These are phyloP conservation scores for Nigrospora sphaerica DNA, from an alignment of 2,329 filamentous ascomycete species.

Conservation along the genomic window DNA sequence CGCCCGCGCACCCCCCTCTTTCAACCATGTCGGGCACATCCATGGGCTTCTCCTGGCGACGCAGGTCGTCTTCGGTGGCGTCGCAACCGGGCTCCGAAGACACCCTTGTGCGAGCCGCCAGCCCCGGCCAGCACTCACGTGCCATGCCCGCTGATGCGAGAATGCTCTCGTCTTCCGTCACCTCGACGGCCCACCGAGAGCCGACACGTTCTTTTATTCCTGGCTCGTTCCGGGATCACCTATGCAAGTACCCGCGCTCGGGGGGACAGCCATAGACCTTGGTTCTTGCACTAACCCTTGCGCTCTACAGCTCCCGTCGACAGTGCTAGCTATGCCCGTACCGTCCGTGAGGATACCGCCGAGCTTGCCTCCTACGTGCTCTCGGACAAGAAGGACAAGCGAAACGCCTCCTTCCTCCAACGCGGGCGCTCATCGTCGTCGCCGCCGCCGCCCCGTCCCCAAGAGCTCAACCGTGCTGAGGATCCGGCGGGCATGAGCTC, in stretches of 20 bases:
- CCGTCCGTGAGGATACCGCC: slow-evolving; percentile 78
- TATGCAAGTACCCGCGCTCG: slow-evolving; percentile 35
- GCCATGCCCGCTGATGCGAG: slow-evolving; percentile 12
- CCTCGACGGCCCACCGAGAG: slow-evolving; percentile 44
- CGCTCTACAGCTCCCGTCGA: slow-evolving; percentile 45
- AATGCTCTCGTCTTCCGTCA: slow-evolving; percentile 25
- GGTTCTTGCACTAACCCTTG: slow-evolving; percentile 8
- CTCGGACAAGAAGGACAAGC: slow-evolving; percentile 48
- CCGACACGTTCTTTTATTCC: slow-evolving; percentile 68
- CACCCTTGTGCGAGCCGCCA: slow-evolving; percentile 17
- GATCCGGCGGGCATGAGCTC: slow-evolving; percentile 5
- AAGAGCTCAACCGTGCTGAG: slow-evolving; percentile 14
- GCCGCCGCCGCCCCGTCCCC: slow-evolving; percentile 16
- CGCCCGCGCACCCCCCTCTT: neutral
- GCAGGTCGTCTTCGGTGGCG: slow-evolving; percentile 26
- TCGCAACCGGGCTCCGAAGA: slow-evolving; percentile 23
- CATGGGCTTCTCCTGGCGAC: slow-evolving; percentile 42
- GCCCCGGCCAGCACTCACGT: slow-evolving; percentile 11
- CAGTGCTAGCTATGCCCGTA: slow-evolving; percentile 66
- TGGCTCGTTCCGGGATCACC: slow-evolving; percentile 51
- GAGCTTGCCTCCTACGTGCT: slow-evolving; percentile 80
- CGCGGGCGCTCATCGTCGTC: slow-evolving; percentile 28
- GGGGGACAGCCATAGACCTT: neutral
- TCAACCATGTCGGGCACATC: slow-evolving; percentile 37
- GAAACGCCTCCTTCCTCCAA: slow-evolving; percentile 37